Percentiles rank a stretch among this genome's conserved stretches.
Evolutionary conservation across 805 yeast species (phyloP).

Genomic region (Kodamaea sagamina): DNA sequence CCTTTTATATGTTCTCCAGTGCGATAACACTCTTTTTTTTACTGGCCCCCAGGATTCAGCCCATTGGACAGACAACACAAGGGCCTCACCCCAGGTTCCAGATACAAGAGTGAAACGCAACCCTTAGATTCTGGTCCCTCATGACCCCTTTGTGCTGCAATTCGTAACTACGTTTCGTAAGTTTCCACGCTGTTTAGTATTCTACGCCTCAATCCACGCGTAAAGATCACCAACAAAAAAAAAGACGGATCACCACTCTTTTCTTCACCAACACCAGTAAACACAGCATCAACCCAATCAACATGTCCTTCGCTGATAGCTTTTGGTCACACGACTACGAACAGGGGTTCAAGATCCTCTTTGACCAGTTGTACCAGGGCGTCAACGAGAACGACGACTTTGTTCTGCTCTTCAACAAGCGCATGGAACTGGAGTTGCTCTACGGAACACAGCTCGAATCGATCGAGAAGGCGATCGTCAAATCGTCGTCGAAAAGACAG

Average conservation of each 20-base stretch:
- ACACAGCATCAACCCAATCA: not conserved
- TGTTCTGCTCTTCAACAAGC: constrained; percentile 59
- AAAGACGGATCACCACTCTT: too few relatives aligned
- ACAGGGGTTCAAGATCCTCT: constrained; percentile 53
- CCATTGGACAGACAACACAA: too few relatives aligned
- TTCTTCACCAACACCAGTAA: not conserved
- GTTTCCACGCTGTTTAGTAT: too few relatives aligned
- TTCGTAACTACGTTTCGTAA: too few relatives aligned
- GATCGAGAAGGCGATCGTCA: constrained; percentile 39
- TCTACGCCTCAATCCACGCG: not conserved
- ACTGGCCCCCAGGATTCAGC: too few relatives aligned
- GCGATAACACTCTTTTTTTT: too few relatives aligned
- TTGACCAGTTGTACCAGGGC: constrained; percentile 59
- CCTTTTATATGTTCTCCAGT: too few relatives aligned
- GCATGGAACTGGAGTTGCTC: constrained; percentile 70
- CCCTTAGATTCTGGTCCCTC: too few relatives aligned
- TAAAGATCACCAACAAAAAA: too few relatives aligned
- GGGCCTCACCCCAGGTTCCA: too few relatives aligned
- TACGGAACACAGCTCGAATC: constrained; percentile 60
- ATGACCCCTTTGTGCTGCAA: too few relatives aligned
- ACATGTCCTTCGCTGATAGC: constrained; percentile 66
- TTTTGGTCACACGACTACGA: constrained; percentile 75
- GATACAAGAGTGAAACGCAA: too few relatives aligned
- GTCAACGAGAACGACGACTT: constrained; percentile 71
- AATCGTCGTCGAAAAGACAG: constrained; percentile 41